Percentiles rank a stretch among this genome's conserved stretches.
Conservation (phyloP, 768 basidiomycete species). For the Phaeotremella skinneri region DNA sequence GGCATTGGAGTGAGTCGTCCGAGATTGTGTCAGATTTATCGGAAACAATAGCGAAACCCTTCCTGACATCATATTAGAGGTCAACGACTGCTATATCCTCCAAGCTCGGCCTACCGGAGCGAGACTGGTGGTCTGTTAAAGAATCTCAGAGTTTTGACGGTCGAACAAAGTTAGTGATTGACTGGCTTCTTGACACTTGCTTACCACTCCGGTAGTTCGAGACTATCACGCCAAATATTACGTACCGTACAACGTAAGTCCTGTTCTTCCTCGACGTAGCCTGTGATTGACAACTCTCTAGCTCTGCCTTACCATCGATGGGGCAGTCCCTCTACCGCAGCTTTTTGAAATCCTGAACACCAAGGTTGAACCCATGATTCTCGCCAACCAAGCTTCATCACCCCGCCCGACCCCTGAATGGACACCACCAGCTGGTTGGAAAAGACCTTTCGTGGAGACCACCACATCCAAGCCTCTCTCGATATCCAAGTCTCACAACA, state of each 20-base stretch:
- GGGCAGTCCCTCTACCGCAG: constrained; percentile 73
- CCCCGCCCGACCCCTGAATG: constrained; percentile 1
- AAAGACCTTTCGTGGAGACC: constrained; percentile 90
- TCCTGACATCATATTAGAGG: constrained; percentile 55
- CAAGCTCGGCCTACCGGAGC: constrained; percentile 82
- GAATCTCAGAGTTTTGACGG: constrained; percentile 75
- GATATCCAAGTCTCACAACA: constrained; percentile 56
- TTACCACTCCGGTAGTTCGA: constrained; percentile 61
- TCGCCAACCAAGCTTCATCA: constrained; percentile 62
- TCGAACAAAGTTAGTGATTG: constrained; percentile 72
- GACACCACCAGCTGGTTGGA: constrained; percentile 72
- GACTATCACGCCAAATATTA: constrained; percentile 86
- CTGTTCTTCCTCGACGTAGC: background rate
- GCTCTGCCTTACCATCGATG: constrained; percentile 74
- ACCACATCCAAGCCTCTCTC: constrained; percentile 58
- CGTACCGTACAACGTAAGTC: constrained; percentile 74
- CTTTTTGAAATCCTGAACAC: constrained; percentile 78
- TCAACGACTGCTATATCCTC: constrained; percentile 76
- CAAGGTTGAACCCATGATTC: constrained; percentile 75
- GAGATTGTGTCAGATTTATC: background rate
- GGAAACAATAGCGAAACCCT: constrained; percentile 9
- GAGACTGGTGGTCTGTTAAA: constrained; percentile 97
- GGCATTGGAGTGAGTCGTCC: constrained; percentile 66
- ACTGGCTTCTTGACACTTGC: constrained; percentile 14
- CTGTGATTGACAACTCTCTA: constrained; percentile 13